phyloP scores from a whole-genome alignment of 106 monocot genomes.

The Apostasia shenzhenica region DNA sequence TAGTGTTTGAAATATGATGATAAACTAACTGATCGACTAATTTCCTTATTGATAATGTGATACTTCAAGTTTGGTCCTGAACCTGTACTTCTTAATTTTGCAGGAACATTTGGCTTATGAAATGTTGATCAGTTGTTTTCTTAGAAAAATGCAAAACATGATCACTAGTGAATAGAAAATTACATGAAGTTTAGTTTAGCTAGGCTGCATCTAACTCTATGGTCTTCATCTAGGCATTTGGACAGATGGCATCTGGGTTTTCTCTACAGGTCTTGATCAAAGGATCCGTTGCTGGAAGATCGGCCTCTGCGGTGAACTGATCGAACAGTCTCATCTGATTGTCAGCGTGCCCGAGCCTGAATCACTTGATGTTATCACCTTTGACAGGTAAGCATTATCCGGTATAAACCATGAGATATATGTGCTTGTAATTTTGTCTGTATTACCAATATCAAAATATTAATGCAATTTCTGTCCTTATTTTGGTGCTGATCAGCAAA shows the following conservation, averaged over 20 bases:
- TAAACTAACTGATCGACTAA: no score
- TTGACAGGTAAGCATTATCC: conserved; percentile 24
- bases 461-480: conserved; percentile 1
- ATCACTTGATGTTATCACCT: conserved; percentile 46
- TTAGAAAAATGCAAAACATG: no score
- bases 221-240: conserved; percentile 44
- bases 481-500: conserved; percentile 7
- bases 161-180: no score
- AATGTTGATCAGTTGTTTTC: no score
- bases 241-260: conserved; percentile 83
- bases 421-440: background rate
- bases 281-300: conserved; percentile 79
- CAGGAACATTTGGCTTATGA: no score
- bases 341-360: conserved; percentile 96
- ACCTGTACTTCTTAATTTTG: no score
- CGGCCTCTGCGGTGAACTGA: conserved; percentile 22
- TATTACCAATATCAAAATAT: background rate
- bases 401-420: background rate
- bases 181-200: no score
- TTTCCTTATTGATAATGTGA: no score
- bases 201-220: background rate
- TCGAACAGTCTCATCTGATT: conserved; percentile 56
- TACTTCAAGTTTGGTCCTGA: no score
- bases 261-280: conserved; percentile 94
- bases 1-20: no score